Percentiles rank a stretch among this genome's conserved stretches.
Conservation (phyloP, 345 rosid species). For the Corchorus olitorius region DNA sequence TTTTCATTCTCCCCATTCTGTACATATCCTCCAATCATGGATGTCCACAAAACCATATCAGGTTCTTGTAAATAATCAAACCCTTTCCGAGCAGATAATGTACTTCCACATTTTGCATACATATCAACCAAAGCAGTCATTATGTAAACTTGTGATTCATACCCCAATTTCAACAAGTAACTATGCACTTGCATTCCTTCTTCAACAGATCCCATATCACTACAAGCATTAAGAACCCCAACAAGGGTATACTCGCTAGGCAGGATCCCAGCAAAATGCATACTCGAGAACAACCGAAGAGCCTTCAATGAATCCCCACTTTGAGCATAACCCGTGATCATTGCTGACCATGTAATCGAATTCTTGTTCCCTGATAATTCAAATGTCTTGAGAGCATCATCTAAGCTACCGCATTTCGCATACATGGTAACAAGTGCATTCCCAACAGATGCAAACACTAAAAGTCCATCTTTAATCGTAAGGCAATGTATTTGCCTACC, state of each 20-base stretch:
- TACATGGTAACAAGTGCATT: slow-evolving; percentile 82
- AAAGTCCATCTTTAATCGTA: slow-evolving; percentile 51
- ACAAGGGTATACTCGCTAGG: slow-evolving; percentile 76
- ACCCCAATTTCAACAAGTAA: slow-evolving; percentile 65
- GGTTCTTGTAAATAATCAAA: slow-evolving; percentile 48
- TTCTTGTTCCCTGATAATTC: slow-evolving; percentile 61
- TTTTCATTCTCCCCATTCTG: slow-evolving; percentile 54
- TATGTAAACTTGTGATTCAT: slow-evolving; percentile 57
- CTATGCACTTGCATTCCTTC: slow-evolving; percentile 77
- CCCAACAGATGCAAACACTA: slow-evolving; percentile 50
- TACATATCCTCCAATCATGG: slow-evolving; percentile 60
- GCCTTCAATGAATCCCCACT: slow-evolving; percentile 64
- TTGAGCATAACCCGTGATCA: slow-evolving; percentile 87
- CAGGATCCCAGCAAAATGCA: slow-evolving; percentile 62
- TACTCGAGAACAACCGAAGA: slow-evolving; percentile 53
- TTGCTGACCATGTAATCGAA: slow-evolving; percentile 86
- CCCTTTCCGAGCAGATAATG: slow-evolving; percentile 57
- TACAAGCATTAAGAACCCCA: slow-evolving; percentile 81
- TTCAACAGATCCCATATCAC: slow-evolving; percentile 53
- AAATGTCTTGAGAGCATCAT: slow-evolving; percentile 59
- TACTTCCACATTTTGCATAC: slow-evolving; percentile 61
- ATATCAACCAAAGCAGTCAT: slow-evolving; percentile 73
- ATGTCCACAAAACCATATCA: slow-evolving; percentile 82
- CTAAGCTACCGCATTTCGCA: slow-evolving; percentile 65
- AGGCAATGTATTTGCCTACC: slow-evolving; percentile 69